Percentiles rank a stretch among this genome's conserved stretches.
Conservation (phyloP, 2,329 filamentous ascomycete genomes). For the Ascochyta viciae-villosae region DNA sequence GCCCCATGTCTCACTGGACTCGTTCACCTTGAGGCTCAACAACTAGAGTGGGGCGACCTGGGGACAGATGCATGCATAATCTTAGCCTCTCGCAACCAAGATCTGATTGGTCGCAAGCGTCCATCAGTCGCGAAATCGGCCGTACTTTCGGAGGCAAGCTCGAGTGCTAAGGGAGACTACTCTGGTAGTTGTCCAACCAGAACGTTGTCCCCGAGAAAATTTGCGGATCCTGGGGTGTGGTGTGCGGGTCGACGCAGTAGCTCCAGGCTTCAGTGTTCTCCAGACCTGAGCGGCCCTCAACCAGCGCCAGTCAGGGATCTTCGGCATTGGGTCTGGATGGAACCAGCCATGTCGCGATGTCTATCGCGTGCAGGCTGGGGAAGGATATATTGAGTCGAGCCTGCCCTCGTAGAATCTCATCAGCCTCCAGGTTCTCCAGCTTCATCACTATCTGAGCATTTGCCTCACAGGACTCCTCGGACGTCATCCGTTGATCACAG, state of each 20-base stretch:
- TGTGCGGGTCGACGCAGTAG: slow-evolving; percentile 27
- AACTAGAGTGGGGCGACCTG: slow-evolving; percentile 25
- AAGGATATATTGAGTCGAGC: slow-evolving; percentile 30
- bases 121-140: slow-evolving; percentile 19
- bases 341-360: slow-evolving; percentile 26
- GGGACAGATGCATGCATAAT: slow-evolving; percentile 11
- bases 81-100: neutral
- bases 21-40: slow-evolving; percentile 39
- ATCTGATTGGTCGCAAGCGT: slow-evolving; percentile 23
- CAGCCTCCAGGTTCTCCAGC: slow-evolving; percentile 30
- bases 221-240: slow-evolving; percentile 26
- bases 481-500: neutral
- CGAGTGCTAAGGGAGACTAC: slow-evolving; percentile 10
- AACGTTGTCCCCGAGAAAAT: slow-evolving; percentile 11
- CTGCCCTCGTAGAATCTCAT: slow-evolving; percentile 25
- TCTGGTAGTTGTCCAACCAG: slow-evolving; percentile 23
- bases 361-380: slow-evolving; percentile 18
- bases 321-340: slow-evolving; percentile 31
- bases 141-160: slow-evolving; percentile 26
- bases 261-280: slow-evolving; percentile 16
- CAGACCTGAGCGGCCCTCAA: slow-evolving; percentile 23
- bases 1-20: slow-evolving; percentile 18
- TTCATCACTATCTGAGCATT: slow-evolving; percentile 20
- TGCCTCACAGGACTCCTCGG: slow-evolving; percentile 6
- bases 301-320: slow-evolving; percentile 24